Evolutionary conservation across 2,329 filamentous ascomycete species (phyloP).

Genomic region (Xylariomycetidae sp.): DNA sequence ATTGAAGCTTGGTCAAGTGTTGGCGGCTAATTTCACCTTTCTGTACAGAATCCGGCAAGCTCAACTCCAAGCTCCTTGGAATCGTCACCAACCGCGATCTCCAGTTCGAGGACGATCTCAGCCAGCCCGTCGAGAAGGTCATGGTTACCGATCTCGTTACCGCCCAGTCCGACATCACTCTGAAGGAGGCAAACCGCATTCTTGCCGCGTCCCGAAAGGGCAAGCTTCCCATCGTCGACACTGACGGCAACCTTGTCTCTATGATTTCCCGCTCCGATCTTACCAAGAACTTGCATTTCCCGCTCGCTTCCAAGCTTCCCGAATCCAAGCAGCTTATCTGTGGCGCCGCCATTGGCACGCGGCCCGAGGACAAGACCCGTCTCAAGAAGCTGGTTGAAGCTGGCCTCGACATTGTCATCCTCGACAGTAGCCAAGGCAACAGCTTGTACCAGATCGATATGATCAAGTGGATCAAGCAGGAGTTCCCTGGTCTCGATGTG

Average conservation of each 20-base stretch:
- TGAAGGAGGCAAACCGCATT: slow-evolving; percentile 86
- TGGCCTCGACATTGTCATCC: slow-evolving; percentile 87
- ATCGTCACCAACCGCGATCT: slow-evolving; percentile 98
- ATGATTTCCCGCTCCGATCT: slow-evolving; percentile 91
- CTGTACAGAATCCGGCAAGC: slow-evolving; percentile 83
- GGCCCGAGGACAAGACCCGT: slow-evolving; percentile 84
- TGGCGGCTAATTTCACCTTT: slow-evolving; percentile 30
- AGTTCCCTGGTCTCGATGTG: slow-evolving; percentile 81
- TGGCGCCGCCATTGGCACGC: slow-evolving; percentile 90
- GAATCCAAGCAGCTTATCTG: slow-evolving; percentile 97
- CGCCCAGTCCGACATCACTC: slow-evolving; percentile 72
- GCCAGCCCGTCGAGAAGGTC: slow-evolving; percentile 73
- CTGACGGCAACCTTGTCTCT: slow-evolving; percentile 77
- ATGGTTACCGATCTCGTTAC: slow-evolving; percentile 96
- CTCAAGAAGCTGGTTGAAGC: slow-evolving; percentile 86
- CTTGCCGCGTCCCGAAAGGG: slow-evolving; percentile 96
- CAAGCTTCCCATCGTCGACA: slow-evolving; percentile 89
- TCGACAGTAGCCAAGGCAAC: slow-evolving; percentile 97
- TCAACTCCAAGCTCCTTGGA: slow-evolving; percentile 92
- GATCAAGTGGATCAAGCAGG: slow-evolving; percentile 91
- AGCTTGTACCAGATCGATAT: slow-evolving; percentile 98
- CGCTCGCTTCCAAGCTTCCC: slow-evolving; percentile 89
- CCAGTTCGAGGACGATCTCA: slow-evolving; percentile 79
- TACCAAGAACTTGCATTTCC: slow-evolving; percentile 98
- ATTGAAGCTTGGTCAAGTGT: neutral